Base-by-base conservation (phyloP, 176 grass and related monocot genomes). In the Alloteropsis semialata region DNA sequence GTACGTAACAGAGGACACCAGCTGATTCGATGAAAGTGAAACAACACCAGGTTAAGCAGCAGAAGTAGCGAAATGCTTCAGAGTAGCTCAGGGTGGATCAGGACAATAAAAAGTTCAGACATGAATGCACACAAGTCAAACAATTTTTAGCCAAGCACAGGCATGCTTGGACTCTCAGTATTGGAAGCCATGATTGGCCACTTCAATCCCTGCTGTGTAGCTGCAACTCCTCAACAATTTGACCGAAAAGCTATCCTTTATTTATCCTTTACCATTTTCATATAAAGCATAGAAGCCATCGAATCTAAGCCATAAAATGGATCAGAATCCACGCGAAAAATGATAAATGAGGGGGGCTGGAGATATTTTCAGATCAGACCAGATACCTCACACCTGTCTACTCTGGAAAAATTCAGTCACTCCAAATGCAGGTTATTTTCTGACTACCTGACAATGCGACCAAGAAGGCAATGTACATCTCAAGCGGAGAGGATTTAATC, bases 381-480 rank as follows among this genome's bases (percentile, higher is more conserved):
- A 74, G 66, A 79, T 43, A 27, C 72, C 7, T n/a, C 18, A 24
- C 22, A 69, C 44, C 70, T 76, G 62, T 72, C 66, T 78, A 56
- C 69, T 81, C 44, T 27, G 44, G 54, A 76, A 85, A 76, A 80
- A 63, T 2, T 51, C 41, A 17, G 33, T 29, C 38, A 65, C 72
- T 73, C 64, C 29, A 46, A n/a, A 48, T 45, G 58, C 57, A 57
- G 71, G 57, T 89, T 81, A 50, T 82, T 72, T 78, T 82, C 65
- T 48, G 42, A 79, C 45, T 27, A 86, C 42, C 18, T 5, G 45
- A 58, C 18, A 82, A 82, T 82, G 18, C 73, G 72, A 82, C 54
- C 46, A 57, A 16, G 17, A 37, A 42, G 18, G 19, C n/a, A 56
- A 66, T 78, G 55, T 81, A 60, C 86, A 87, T 69, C 44, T 27